Evolutionary conservation across 1,284 basidiomycete species (phyloP).

Genomic region (Porogramme epimiltina): DNA sequence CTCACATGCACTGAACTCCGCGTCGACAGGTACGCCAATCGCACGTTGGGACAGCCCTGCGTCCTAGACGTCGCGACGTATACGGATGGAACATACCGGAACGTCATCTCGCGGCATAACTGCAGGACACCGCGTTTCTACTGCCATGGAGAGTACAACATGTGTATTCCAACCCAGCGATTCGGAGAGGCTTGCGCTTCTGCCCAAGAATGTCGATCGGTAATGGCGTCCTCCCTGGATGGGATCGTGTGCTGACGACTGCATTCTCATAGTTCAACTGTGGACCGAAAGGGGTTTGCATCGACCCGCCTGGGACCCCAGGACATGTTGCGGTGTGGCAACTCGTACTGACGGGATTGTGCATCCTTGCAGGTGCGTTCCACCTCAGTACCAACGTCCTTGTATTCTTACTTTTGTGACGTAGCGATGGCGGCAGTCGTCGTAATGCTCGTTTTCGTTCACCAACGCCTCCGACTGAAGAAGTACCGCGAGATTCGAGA

Average conservation of each 20-base stretch:
- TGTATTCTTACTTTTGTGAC: constrained; percentile 9
- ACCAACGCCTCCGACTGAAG: constrained; percentile 48
- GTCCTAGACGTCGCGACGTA: constrained; percentile 64
- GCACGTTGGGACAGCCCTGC: constrained; percentile 56
- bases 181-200: constrained; percentile 49
- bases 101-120: constrained; percentile 63
- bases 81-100: constrained; percentile 48
- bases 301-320: constrained; percentile 36
- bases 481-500: constrained; percentile 49
- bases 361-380: constrained; percentile 10
- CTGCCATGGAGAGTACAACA: constrained; percentile 49
- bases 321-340: constrained; percentile 45
- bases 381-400: constrained; percentile 18
- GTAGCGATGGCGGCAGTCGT: constrained; percentile 46
- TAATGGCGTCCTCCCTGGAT: neutral
- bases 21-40: constrained; percentile 55
- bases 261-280: constrained; percentile 27
- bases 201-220: constrained; percentile 60
- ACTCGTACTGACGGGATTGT: constrained; percentile 11
- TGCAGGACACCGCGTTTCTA: constrained; percentile 55
- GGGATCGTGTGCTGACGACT: neutral
- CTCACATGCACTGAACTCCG: too few relatives aligned
- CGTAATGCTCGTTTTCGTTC: constrained; percentile 46
- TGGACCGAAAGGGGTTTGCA: constrained; percentile 29
- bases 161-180: constrained; percentile 51